A percentile compares a stretch with the other conserved stretches of the same genome.
phyloP scores from a whole-genome alignment of 306 rosid species.

The Alnus glutinosa region DNA sequence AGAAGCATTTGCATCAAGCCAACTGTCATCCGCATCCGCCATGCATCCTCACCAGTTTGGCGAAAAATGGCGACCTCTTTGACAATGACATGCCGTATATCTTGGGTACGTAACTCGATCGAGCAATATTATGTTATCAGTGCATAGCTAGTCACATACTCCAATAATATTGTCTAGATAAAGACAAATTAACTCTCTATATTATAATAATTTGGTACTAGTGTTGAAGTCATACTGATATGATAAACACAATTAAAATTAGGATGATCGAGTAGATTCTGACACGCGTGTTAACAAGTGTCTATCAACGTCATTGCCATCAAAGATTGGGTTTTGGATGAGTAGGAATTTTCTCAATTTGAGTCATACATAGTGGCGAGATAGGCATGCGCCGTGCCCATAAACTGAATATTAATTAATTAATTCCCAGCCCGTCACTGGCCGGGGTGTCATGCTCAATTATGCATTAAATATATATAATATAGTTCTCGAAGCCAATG shows the following conservation, averaged over 20 bases:
- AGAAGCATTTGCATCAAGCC: not conserved
- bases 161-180: not conserved
- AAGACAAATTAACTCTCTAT: not conserved
- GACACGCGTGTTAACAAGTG: not conserved
- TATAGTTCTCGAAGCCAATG: not conserved
- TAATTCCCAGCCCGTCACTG: not conserved
- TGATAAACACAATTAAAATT: not conserved
- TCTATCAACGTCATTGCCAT: not conserved
- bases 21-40: not conserved
- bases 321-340: not conserved
- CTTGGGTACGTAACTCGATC: not conserved
- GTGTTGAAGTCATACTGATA: too few relatives aligned
- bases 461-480: not conserved
- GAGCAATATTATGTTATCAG: not conserved
- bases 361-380: conserved; percentile 13
- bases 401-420: not conserved
- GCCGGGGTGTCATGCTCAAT: not conserved
- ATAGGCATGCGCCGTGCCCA: not conserved
- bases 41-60: not conserved
- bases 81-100: not conserved
- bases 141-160: not conserved
- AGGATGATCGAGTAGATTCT: not conserved
- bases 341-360: conserved; percentile 16
- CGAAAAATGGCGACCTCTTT: conserved; percentile 3
- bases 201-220: too few relatives aligned